Conservation (phyloP, 2,329 filamentous ascomycete species). For the Torrubiellomyces zombiae region DNA sequence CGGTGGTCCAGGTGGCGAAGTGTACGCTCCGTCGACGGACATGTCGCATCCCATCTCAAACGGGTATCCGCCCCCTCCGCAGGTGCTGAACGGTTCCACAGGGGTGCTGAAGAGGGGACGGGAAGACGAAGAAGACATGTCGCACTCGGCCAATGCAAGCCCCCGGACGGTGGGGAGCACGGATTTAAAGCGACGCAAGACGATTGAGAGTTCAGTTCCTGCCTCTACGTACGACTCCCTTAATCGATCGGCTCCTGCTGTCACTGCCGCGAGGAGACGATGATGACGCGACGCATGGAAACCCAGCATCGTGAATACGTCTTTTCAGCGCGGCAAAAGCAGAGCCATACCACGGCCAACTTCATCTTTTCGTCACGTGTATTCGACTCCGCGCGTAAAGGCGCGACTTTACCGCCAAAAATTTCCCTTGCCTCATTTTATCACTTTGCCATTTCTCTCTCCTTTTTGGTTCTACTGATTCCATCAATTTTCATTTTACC, state of each 20-base stretch:
- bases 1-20: slow-evolving; percentile 48
- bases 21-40: slow-evolving; percentile 52
- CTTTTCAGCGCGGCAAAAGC: no score
- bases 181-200: slow-evolving; percentile 66
- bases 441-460: slow-evolving; percentile 7
- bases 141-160: slow-evolving; percentile 42
- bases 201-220: slow-evolving; percentile 42
- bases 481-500: no score
- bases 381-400: not conserved
- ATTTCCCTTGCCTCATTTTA: slow-evolving; percentile 6
- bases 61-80: slow-evolving; percentile 46
- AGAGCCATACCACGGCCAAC: no score
- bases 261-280: slow-evolving; percentile 24
- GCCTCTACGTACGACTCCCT: slow-evolving; percentile 32
- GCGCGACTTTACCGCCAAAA: not conserved
- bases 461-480: slow-evolving; percentile 8
- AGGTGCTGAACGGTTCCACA: slow-evolving; percentile 46
- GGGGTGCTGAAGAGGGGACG: slow-evolving; percentile 28
- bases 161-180: slow-evolving; percentile 25
- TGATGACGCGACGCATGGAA: slow-evolving; percentile 11
- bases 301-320: no score
- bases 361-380: not conserved
- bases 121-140: slow-evolving; percentile 42
- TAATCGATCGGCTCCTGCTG: slow-evolving; percentile 28
- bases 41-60: slow-evolving; percentile 38